Evolutionary conservation across 2,329 filamentous ascomycete genomes (phyloP), one percentile per base, ranked within the genome.

Genomic region (Tolypocladium ovalisporum): DNA sequence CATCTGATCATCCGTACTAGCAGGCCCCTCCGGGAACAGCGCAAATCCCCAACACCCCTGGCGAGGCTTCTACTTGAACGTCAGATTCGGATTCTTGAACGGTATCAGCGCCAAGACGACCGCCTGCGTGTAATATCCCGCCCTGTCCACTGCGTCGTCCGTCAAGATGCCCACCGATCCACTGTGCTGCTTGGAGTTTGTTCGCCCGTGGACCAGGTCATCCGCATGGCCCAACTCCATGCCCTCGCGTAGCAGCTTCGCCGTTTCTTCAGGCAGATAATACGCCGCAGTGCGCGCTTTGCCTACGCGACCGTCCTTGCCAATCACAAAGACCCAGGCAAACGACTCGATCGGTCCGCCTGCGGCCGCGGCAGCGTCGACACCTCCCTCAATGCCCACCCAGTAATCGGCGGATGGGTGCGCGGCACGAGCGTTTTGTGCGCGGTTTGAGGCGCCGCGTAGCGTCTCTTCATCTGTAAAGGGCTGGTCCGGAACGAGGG

Each of bases 101-200:
- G 73, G 73, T 54, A 76, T 74, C 57, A 75, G 54, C 2, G 74
- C 74, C 53, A 75, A 49, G 19, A 75, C 66, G 15, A 75, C 70
- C 0, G 73, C 72, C 55, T 74, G 70, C 1, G 65, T 65, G 58
- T 76, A 76, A 54, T 70, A 73, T 2, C 55, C 64, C n/a, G 67
- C 64, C 52, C 73, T 66, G 47, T 70, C 67, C 15, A 75, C 61
- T 24, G 72, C 65, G 44, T 71, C 69, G 0, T 65, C 71, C 2
- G 73, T 76, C 62, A 76, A 60, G 37, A 76, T 60, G 1, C 73
- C 74, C 34, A 75, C 72, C 2, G 70, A 73, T 4, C 74, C 74
- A 57, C 66, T 71, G 55, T 64, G 61, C 44, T 72, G 70, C 62
- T 72, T 76, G 22, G 71, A 72, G 59, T 74, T 70, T 27, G 62